Conservation (phyloP, 2,329 filamentous ascomycete genomes). For the Neofusicoccum umdonicola region DNA sequence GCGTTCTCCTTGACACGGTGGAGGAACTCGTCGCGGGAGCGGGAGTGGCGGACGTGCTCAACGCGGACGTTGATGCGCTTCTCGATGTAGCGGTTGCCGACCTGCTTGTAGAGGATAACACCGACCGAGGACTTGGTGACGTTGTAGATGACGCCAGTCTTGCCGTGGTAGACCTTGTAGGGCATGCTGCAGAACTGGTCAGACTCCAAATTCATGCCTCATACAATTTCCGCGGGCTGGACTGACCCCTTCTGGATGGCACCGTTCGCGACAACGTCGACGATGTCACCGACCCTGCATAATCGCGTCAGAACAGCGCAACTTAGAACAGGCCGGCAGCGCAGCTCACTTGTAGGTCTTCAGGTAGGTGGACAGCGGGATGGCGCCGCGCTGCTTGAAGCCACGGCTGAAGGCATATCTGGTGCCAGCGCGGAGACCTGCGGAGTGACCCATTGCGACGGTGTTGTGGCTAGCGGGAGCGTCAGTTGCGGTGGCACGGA, state of each 20-base stretch:
- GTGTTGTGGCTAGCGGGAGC: slow-evolving; percentile 16
- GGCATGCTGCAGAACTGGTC: slow-evolving; percentile 69
- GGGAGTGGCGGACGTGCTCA: slow-evolving; percentile 93
- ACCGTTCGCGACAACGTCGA: slow-evolving; percentile 98
- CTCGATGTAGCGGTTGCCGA: slow-evolving; percentile 99
- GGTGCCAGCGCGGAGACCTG: slow-evolving; percentile 45
- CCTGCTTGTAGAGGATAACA: slow-evolving; percentile 99
- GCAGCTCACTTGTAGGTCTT: slow-evolving; percentile 77
- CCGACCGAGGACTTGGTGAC: slow-evolving; percentile 97
- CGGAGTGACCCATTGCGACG: slow-evolving; percentile 55
- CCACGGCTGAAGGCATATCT: slow-evolving; percentile 71
- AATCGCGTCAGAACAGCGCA: background rate
- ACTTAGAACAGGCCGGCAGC: background rate
- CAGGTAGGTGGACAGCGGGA: slow-evolving; percentile 91
- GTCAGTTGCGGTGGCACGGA: slow-evolving; percentile 2
- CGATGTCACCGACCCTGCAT: slow-evolving; percentile 88
- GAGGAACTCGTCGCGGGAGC: slow-evolving; percentile 95
- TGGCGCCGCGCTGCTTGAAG: slow-evolving; percentile 95
- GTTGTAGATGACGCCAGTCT: slow-evolving; percentile 94
- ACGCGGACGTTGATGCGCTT: slow-evolving; percentile 99
- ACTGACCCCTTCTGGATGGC: slow-evolving; percentile 95
- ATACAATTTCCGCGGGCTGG: background rate
- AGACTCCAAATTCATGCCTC: slow-evolving; percentile 20
- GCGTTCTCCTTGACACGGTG: slow-evolving; percentile 96
- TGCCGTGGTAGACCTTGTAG: slow-evolving; percentile 99